Evolutionary conservation across 2,329 filamentous ascomycete genomes (phyloP), one percentile per base, ranked within the genome.

Genomic region (Aspergillus tamarii): DNA sequence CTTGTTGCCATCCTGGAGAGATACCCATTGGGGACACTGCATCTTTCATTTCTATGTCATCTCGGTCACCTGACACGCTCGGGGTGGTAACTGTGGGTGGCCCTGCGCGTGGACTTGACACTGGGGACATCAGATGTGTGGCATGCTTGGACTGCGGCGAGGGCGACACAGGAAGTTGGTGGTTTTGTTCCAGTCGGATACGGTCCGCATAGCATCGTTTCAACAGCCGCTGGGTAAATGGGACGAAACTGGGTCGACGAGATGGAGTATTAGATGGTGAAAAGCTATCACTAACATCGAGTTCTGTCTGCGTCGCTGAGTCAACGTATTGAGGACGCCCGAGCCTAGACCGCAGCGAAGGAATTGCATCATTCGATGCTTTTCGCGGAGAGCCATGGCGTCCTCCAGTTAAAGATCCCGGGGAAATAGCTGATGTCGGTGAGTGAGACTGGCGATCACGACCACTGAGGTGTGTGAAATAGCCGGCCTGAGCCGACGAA

Each of bases 41-140:
- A 65, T 84, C 82, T 64, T 79, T 80, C 83, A 84, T 84, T 59
- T 82, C 82, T 19, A 82, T 72, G 69, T 84, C 82, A 14, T 73
- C 70, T 12, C 64, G 65, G 11, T 73, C 64, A 28, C 64, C 55
- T 10, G 54, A 57, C 21, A 55, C 34, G 57, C 57, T 59, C 55
- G 60, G 63, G 54, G 55, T 60, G 23, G 45, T 71, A 41, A 52
- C 60, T 30, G 57, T 67, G 56, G 43, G 41, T 30, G 50, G 39
- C 28, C 10, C 62, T 39, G 34, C 66, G 62, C 56, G 68, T 57
- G 52, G 46, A 59, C 61, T 65, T 45, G 65, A 64, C 30, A 64
- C 34, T 52, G 66, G 64, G 1, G 67, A 67, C 21, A 61, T 59
- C 21, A 64, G 57, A 12, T 64, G 63, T 32, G 45, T 32, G 26